Conservation (phyloP, 1,284 basidiomycete species). For the Ganoderma lucidum region DNA sequence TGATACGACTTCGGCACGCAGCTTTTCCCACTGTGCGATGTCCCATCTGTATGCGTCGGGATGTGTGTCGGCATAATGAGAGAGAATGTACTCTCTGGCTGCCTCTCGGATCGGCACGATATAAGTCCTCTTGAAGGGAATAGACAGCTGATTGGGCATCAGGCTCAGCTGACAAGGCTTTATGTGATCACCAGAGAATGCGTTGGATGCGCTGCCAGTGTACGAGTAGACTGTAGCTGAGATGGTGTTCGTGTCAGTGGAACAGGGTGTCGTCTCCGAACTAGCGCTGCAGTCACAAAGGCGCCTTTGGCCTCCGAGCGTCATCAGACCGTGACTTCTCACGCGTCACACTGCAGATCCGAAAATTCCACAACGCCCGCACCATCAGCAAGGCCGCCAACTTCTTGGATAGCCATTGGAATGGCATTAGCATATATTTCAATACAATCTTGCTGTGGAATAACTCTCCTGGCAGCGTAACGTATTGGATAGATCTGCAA, state of each 20-base stretch:
- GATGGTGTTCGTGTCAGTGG: not conserved
- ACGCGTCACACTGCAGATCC: no score
- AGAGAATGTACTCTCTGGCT: conserved; percentile 74
- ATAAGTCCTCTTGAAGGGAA: conserved; percentile 83
- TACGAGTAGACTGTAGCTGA: not conserved
- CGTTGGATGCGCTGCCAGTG: not conserved
- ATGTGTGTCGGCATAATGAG: conserved; percentile 77
- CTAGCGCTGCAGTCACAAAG: not conserved
- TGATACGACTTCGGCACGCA: conserved; percentile 71
- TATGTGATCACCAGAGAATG: not conserved
- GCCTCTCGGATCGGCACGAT: conserved; percentile 64
- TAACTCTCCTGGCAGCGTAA: no score
- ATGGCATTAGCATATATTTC: no score
- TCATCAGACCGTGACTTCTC: no score
- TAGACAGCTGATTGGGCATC: conserved; percentile 82
- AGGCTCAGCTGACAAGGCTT: not conserved
- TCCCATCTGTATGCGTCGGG: conserved; percentile 91
- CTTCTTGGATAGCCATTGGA: no score
- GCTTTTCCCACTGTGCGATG: conserved; percentile 72
- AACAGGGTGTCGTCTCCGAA: not conserved
- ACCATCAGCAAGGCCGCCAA: no score
- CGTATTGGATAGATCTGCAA: no score
- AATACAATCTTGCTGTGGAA: no score
- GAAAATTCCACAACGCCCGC: no score
- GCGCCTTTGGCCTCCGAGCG: no score